phyloP scores from a whole-genome alignment of 805 yeast genomes.

The Wickerhamiella qilinensis region DNA sequence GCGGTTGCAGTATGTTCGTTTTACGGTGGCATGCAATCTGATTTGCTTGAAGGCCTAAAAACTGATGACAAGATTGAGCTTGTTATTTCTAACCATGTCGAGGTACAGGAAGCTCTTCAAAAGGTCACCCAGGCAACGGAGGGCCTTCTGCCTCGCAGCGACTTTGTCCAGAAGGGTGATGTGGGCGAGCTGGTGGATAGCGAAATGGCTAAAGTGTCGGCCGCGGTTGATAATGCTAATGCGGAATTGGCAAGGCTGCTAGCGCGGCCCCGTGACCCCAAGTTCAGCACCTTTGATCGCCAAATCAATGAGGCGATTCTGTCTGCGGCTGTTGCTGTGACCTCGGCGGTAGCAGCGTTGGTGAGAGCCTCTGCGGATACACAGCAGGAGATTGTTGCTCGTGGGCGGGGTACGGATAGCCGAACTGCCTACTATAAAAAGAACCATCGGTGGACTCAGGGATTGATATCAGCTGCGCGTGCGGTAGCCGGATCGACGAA shows the following conservation, averaged over 20 bases:
- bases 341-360: conserved; percentile 57
- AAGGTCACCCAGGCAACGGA: conserved; percentile 40
- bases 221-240: conserved; percentile 51
- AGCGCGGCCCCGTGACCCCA: conserved; percentile 33
- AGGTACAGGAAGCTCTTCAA: conserved; percentile 57
- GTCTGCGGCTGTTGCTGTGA: conserved; percentile 63
- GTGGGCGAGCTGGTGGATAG: conserved; percentile 54
- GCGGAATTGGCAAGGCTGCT: conserved; percentile 38
- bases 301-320: conserved; percentile 65
- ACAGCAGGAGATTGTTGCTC: conserved; percentile 64
- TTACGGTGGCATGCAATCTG: conserved; percentile 42
- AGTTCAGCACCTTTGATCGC: conserved; percentile 37
- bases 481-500: conserved; percentile 75
- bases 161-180: conserved; percentile 25
- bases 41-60: conserved; percentile 30
- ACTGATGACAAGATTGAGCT: conserved; percentile 51
- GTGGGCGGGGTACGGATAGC: conserved; percentile 48
- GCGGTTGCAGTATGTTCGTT: conserved; percentile 48
- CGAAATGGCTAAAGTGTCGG: conserved; percentile 60
- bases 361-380: conserved; percentile 65
- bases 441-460: conserved; percentile 87
- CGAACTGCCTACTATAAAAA: conserved; percentile 68
- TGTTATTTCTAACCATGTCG: conserved; percentile 60
- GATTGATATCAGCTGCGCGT: conserved; percentile 75
- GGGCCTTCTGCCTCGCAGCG: conserved; percentile 32